phyloP scores from a whole-genome alignment of 345 rosid species.

The Eucalyptus cloeziana region DNA sequence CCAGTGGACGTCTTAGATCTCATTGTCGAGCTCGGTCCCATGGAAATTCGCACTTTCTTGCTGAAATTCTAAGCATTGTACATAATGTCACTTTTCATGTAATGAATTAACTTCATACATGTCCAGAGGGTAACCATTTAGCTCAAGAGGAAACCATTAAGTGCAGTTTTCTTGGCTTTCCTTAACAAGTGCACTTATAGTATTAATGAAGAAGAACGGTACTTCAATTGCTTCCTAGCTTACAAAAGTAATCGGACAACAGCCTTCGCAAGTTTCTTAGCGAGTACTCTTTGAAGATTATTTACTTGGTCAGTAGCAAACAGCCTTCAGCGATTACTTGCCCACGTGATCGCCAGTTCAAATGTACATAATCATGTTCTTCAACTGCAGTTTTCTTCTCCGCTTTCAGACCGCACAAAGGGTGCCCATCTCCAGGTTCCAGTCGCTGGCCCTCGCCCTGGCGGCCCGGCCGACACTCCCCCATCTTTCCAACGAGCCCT shows the following conservation, averaged over 20 bases:
- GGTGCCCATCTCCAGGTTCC: not conserved
- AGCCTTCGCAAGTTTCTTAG: not conserved
- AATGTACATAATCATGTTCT: not conserved
- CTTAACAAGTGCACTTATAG: not conserved
- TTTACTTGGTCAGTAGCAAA: too few relatives aligned
- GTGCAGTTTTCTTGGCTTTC: not conserved
- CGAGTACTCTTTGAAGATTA: not conserved
- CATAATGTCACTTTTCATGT: not conserved
- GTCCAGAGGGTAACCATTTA: not conserved
- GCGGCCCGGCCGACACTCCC: too few relatives aligned
- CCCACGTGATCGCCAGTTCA: not conserved
- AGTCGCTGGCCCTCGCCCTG: too few relatives aligned
- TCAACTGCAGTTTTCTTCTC: not conserved
- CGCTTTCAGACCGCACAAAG: not conserved
- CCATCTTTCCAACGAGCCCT: fast-evolving
- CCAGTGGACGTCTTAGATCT: constrained; percentile 28
- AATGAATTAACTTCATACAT: not conserved
- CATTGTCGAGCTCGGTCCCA: constrained; percentile 59
- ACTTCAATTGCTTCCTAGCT: not conserved
- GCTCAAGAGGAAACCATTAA: not conserved
- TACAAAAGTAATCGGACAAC: not conserved
- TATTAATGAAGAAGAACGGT: not conserved
- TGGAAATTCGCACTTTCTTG: constrained; percentile 72
- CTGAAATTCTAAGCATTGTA: constrained; percentile 14
- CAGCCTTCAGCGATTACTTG: too few relatives aligned